These are phyloP conservation scores for Aspergillus sparsus DNA, from an alignment of 495 filamentous ascomycete species.

Conservation along the genomic window DNA sequence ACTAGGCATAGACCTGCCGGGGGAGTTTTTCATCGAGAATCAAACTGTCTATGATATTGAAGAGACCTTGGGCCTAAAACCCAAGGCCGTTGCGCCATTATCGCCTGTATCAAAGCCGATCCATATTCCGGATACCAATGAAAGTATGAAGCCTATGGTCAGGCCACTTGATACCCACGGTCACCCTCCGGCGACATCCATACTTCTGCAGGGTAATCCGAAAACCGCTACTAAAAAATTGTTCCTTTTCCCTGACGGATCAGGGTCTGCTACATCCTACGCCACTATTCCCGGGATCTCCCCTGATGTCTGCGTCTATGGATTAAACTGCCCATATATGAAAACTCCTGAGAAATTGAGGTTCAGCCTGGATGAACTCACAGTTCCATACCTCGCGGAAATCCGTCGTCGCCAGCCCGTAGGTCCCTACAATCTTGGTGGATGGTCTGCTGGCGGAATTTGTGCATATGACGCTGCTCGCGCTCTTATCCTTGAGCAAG, in stretches of 20 bases:
- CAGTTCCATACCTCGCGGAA: slow-evolving; percentile 60
- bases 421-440: slow-evolving; percentile 68
- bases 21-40: slow-evolving; percentile 61
- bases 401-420: slow-evolving; percentile 73
- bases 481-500: slow-evolving; percentile 65
- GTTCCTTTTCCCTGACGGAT: slow-evolving; percentile 43
- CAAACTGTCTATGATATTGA: slow-evolving; percentile 59
- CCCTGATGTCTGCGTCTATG: slow-evolving; percentile 57
- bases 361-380: slow-evolving; percentile 57
- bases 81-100: slow-evolving; percentile 30
- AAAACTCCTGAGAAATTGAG: slow-evolving; percentile 57
- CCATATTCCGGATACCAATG: slow-evolving; percentile 25
- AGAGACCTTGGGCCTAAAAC: slow-evolving; percentile 42
- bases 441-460: slow-evolving; percentile 87
- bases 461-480: slow-evolving; percentile 82
- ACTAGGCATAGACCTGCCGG: slow-evolving; percentile 50
- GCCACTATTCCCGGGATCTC: slow-evolving; percentile 58
- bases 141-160: slow-evolving; percentile 20
- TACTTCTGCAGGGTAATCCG: slow-evolving; percentile 40
- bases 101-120: slow-evolving; percentile 25
- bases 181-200: slow-evolving; percentile 50
- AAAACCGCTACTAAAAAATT: slow-evolving; percentile 33
- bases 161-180: slow-evolving; percentile 20
- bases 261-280: slow-evolving; percentile 52
- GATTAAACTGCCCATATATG: slow-evolving; percentile 69